phyloP scores from a whole-genome alignment of 2,329 filamentous ascomycete species.

The Tolypocladium pustulatum region DNA sequence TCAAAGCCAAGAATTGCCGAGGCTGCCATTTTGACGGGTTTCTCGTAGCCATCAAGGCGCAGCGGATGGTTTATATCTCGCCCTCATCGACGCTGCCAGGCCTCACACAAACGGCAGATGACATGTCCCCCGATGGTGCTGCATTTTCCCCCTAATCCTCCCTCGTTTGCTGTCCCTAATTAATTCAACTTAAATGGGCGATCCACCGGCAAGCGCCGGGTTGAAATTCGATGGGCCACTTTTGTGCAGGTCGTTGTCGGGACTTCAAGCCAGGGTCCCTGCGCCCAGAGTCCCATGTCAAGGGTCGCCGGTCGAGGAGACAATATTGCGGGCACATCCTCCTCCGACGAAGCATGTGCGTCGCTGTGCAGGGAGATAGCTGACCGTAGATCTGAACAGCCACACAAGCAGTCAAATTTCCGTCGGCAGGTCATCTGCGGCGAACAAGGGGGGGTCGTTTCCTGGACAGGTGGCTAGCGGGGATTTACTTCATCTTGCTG shows the following conservation, averaged over 20 bases:
- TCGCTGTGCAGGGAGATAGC: background rate
- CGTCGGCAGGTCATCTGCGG: background rate
- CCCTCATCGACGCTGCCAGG: background rate
- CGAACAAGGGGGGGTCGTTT: background rate
- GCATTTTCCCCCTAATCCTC: background rate
- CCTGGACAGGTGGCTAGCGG: too few relatives aligned
- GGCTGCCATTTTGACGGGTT: too few relatives aligned
- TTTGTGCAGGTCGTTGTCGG: conserved; percentile 4
- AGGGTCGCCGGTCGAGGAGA: background rate
- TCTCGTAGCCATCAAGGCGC: background rate
- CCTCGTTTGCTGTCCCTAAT: background rate
- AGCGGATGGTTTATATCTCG: background rate
- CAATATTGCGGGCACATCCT: background rate
- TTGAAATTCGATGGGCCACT: conserved; percentile 4
- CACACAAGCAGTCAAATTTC: background rate
- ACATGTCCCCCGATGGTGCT: background rate
- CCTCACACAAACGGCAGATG: background rate
- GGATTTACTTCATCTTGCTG: background rate
- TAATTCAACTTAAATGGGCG: conserved; percentile 3
- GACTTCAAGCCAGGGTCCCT: conserved; percentile 1
- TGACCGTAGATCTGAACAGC: background rate
- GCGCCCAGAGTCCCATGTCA: background rate
- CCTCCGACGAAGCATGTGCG: background rate
- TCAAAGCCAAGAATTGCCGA: background rate
- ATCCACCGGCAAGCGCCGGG: conserved; percentile 4